Evolutionary conservation across 257 asterid species (phyloP).

Genomic region (Ilex aquifolium): DNA sequence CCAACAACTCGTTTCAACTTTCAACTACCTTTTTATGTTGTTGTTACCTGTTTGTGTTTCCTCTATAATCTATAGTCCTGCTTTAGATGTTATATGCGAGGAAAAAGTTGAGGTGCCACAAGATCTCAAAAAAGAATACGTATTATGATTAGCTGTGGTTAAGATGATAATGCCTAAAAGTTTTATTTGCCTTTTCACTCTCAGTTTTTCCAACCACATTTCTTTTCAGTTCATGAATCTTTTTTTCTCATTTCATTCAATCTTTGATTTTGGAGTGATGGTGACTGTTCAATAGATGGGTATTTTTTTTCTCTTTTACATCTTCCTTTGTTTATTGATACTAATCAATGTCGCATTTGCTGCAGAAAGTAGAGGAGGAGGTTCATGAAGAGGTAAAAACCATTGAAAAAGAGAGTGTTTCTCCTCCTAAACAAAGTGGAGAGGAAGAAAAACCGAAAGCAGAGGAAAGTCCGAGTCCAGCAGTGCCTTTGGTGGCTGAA

Average conservation of each 20-base stretch:
- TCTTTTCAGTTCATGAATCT: not conserved
- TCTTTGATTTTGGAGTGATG: too few species aligned
- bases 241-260: not conserved
- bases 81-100: too few species aligned
- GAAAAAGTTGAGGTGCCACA: too few species aligned
- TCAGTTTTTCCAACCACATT: too few species aligned
- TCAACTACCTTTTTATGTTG: not conserved
- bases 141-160: too few species aligned
- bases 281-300: not conserved
- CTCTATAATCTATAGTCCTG: too few species aligned
- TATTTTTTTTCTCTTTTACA: not conserved
- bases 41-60: not conserved
- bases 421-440: conserved; percentile 3
- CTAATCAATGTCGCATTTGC: not conserved
- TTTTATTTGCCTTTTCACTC: too few species aligned
- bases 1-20: not conserved
- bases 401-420: conserved; percentile 8
- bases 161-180: too few species aligned
- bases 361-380: conserved; percentile 1
- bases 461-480: too few species aligned
- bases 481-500: too few species aligned
- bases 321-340: not conserved
- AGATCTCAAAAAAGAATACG: too few species aligned
- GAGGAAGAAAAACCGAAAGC: conserved; percentile 4
- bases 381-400: conserved; percentile 11